A percentile compares a stretch with the other conserved stretches of the same genome.
These are phyloP conservation scores for Neonectria sp. DNA, from an alignment of 2,329 filamentous ascomycete genomes.

Conservation along the genomic window DNA sequence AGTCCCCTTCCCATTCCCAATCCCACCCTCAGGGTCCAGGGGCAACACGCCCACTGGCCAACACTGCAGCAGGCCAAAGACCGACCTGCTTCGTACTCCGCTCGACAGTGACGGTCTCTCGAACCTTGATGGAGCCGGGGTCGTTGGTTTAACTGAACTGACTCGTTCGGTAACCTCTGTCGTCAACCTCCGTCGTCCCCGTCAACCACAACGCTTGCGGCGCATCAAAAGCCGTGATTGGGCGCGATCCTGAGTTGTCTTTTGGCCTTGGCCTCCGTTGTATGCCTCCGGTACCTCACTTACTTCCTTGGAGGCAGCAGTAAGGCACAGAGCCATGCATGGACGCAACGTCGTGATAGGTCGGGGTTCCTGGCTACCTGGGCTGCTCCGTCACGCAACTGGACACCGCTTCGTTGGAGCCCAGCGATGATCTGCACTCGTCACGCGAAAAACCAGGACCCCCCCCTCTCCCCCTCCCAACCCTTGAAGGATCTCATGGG, in stretches of 20 bases:
- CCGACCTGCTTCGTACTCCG: background rate
- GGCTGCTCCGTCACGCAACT: conserved; percentile 22
- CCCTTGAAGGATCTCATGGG: conserved; percentile 26
- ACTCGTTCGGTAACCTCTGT: conserved; percentile 5
- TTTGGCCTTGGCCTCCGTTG: conserved; percentile 9
- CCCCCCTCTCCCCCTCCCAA: conserved; percentile 12
- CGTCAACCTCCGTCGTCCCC: conserved; percentile 12
- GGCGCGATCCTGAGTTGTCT: conserved; percentile 24
- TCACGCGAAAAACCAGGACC: conserved; percentile 34
- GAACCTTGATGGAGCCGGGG: conserved; percentile 9
- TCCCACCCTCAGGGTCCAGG: conserved; percentile 28
- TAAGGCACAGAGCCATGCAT: conserved; percentile 16
- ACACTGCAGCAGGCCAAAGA: conserved; percentile 4
- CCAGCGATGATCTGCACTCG: conserved; percentile 41
- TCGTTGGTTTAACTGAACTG: conserved; percentile 3
- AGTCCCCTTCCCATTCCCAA: conserved; percentile 13
- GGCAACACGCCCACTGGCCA: conserved; percentile 18
- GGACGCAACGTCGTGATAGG: conserved; percentile 24
- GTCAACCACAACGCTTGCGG: conserved; percentile 14
- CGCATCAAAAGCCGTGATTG: conserved; percentile 24
- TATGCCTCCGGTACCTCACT: conserved; percentile 5
- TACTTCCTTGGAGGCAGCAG: conserved; percentile 20
- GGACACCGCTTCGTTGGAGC: conserved; percentile 45
- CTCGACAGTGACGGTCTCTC: conserved; percentile 2
- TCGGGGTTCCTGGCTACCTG: conserved; percentile 17